A percentile compares a stretch with the other conserved stretches of the same genome.
Evolutionary conservation across 192 early-diverging fungal species (phyloP).

Genomic region (Irineochytrium annulatum): DNA sequence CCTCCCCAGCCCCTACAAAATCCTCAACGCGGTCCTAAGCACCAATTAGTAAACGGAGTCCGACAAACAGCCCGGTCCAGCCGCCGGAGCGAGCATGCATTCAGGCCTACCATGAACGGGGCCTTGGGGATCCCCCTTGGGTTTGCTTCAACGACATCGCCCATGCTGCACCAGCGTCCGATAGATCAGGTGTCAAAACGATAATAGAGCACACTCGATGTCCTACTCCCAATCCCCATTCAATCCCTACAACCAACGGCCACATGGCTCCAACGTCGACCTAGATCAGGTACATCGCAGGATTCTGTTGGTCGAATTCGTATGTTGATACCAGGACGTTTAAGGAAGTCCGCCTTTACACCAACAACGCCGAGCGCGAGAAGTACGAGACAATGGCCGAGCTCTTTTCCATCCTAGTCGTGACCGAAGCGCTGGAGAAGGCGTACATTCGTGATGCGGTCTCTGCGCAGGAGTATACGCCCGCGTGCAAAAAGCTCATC

Average conservation of each 20-base stretch:
- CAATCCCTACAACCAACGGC: no score
- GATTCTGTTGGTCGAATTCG: no score
- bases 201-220: no score
- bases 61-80: neutral
- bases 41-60: neutral
- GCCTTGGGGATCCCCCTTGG: conserved; percentile 93
- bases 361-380: conserved; percentile 80
- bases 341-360: conserved; percentile 75
- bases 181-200: no score
- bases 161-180: no score
- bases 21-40: conserved; percentile 80
- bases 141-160: conserved; percentile 83
- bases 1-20: conserved; percentile 69
- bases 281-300: no score
- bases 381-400: conserved; percentile 90
- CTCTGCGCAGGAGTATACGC: conserved; percentile 82
- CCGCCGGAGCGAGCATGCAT: neutral
- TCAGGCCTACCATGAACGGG: conserved; percentile 80
- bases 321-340: neutral
- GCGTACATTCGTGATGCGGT: conserved; percentile 88
- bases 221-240: no score
- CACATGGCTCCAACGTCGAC: no score
- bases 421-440: conserved; percentile 87
- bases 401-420: conserved; percentile 85
- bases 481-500: conserved; percentile 84